Evolutionary conservation across 805 yeast genomes (phyloP).

Genomic region (Blastobotrys terrestris): DNA sequence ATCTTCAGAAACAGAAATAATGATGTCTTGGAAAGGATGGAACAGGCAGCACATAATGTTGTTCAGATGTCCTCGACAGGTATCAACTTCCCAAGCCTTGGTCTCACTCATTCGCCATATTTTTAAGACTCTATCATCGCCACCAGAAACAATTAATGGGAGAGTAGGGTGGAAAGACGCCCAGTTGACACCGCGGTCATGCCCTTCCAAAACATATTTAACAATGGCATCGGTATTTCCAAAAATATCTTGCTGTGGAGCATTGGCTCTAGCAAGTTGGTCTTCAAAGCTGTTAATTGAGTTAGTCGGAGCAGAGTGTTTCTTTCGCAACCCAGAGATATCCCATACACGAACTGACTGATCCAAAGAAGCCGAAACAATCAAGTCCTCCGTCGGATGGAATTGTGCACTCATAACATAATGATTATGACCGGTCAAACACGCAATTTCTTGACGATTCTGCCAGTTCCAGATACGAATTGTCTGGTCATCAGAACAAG

Average conservation of each 20-base stretch:
- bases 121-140: constrained; percentile 92
- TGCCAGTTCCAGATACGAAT: constrained; percentile 99
- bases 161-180: constrained; percentile 96
- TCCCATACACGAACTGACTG: constrained; percentile 99
- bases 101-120: constrained; percentile 97
- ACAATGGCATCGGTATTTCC: constrained; percentile 93
- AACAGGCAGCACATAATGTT: constrained; percentile 84
- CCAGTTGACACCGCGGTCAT: constrained; percentile 98
- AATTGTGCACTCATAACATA: constrained; percentile 98
- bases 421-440: constrained; percentile 96
- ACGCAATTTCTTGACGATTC: constrained; percentile 93
- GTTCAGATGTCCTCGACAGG: constrained; percentile 96
- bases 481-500: constrained; percentile 96
- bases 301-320: constrained; percentile 70
- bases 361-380: constrained; percentile 93
- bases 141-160: constrained; percentile 91
- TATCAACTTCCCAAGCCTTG: constrained; percentile 98
- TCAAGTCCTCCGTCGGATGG: constrained; percentile 91
- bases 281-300: constrained; percentile 31
- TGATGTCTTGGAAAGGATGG: constrained; percentile 90
- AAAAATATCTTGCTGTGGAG: constrained; percentile 80
- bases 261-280: constrained; percentile 47
- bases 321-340: constrained; percentile 87
- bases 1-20: constrained; percentile 91
- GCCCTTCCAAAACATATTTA: constrained; percentile 94